Percentiles rank a stretch among this genome's conserved stretches.
Evolutionary conservation across 257 asterid species (phyloP).

Genomic region (Gentiana dahurica): DNA sequence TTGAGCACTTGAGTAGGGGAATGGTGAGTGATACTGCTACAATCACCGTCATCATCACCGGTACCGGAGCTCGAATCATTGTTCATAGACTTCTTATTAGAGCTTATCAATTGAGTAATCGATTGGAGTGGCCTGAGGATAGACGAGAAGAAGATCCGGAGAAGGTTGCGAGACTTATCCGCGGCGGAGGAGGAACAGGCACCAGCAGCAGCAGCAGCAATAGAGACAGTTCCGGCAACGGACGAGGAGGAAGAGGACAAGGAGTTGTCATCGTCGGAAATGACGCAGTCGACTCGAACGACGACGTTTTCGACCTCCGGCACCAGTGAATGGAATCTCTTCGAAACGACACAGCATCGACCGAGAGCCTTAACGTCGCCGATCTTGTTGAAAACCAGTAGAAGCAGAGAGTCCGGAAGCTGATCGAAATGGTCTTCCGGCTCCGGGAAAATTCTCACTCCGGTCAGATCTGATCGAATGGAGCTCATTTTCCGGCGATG

Average conservation of each 20-base stretch:
- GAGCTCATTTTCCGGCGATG: conserved; percentile 24
- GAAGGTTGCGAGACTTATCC: conserved; percentile 53
- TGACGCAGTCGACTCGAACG: conserved; percentile 92
- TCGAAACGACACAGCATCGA: conserved; percentile 70
- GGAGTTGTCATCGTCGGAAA: conserved; percentile 71
- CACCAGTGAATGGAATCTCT: conserved; percentile 59
- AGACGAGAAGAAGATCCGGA: conserved; percentile 47
- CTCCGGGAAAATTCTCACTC: conserved; percentile 31
- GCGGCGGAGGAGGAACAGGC: conserved; percentile 10
- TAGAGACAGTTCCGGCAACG: conserved; percentile 12
- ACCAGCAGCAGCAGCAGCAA: conserved; percentile 3
- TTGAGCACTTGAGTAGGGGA: conserved; percentile 71
- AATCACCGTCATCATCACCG: conserved; percentile 34
- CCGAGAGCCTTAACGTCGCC: conserved; percentile 88
- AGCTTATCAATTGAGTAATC: conserved; percentile 44
- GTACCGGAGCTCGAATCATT: conserved; percentile 6
- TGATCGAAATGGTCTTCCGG: conserved; percentile 70
- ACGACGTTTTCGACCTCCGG: conserved; percentile 78
- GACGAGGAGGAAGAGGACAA: conserved; percentile 21
- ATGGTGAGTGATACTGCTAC: conserved; percentile 59
- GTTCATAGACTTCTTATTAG: conserved; percentile 18
- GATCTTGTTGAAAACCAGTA: conserved; percentile 73
- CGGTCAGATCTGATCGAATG: conserved; percentile 43
- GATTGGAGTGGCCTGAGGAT: conserved; percentile 66
- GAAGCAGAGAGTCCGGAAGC: conserved; percentile 58